Evolutionary conservation across 140 eudicot species (phyloP).

Genomic region (Eryngium alpinum): DNA sequence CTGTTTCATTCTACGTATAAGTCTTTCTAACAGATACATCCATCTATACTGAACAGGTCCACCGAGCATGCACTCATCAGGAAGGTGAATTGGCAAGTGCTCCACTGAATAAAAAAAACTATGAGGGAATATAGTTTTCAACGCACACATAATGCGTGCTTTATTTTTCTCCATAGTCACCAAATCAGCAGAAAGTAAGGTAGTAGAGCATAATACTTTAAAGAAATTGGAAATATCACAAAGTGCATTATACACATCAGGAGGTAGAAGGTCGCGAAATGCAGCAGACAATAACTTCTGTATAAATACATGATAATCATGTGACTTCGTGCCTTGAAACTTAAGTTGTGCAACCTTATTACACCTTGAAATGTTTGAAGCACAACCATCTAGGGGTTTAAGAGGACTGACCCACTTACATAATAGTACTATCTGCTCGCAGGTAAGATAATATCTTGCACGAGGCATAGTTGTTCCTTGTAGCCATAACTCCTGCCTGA

Average conservation of each 20-base stretch:
- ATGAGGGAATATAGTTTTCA: background rate
- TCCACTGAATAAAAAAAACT: background rate
- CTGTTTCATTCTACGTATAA: background rate
- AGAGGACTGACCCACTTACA: background rate
- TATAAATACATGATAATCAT: background rate
- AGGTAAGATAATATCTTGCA: background rate
- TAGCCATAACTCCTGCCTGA: background rate
- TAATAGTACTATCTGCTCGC: background rate
- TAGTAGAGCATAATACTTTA: background rate
- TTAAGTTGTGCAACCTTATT: background rate
- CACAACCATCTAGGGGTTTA: background rate
- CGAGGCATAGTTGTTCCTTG: background rate
- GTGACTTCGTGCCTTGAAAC: background rate
- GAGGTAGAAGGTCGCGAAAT: background rate
- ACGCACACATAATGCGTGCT: background rate
- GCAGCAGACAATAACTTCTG: background rate
- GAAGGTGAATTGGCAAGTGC: background rate
- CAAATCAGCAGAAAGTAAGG: background rate
- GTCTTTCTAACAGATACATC: background rate
- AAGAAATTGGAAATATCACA: background rate
- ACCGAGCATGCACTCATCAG: background rate
- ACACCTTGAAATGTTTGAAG: background rate
- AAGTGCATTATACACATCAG: background rate
- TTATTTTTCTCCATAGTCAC: background rate
- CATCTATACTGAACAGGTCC: background rate